Conservation (phyloP, 2,329 filamentous ascomycete species). For the Cytospora chrysosperma region DNA sequence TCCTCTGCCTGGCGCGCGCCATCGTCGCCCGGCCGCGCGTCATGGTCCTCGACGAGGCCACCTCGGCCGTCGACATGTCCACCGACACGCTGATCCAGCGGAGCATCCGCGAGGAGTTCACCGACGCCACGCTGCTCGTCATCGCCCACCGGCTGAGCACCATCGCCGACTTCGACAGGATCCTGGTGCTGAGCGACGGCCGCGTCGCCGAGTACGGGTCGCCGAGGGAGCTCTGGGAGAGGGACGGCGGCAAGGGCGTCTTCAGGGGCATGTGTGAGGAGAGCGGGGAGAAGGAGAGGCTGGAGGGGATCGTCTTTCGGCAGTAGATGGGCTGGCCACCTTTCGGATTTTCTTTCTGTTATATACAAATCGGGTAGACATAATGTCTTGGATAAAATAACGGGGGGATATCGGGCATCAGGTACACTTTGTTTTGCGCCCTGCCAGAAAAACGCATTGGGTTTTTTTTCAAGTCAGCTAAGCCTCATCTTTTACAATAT, state of each 20-base stretch:
- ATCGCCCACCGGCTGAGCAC: slow-evolving; percentile 76
- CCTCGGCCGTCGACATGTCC: slow-evolving; percentile 73
- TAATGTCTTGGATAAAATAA: not conserved
- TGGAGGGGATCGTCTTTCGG: slow-evolving; percentile 46
- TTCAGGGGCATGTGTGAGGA: slow-evolving; percentile 65
- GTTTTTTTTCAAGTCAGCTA: not conserved
- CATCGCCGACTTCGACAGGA: slow-evolving; percentile 73
- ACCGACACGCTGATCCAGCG: slow-evolving; percentile 74
- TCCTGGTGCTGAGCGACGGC: slow-evolving; percentile 69
- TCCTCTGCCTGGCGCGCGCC: slow-evolving; percentile 71
- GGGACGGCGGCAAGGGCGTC: slow-evolving; percentile 42
- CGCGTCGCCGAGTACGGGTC: slow-evolving; percentile 65
- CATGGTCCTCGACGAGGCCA: slow-evolving; percentile 80
- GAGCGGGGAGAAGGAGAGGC: slow-evolving; percentile 57
- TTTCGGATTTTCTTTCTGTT: not conserved
- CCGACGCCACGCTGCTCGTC: slow-evolving; percentile 65
- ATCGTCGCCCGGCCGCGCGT: slow-evolving; percentile 72
- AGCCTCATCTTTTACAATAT: not conserved
- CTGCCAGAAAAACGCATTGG: not conserved
- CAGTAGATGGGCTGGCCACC: slow-evolving; percentile 16
- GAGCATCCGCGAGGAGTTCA: slow-evolving; percentile 70
- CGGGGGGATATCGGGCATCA: not conserved
- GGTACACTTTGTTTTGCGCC: not conserved
- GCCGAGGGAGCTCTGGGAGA: slow-evolving; percentile 61
- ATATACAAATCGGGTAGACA: not conserved